Base-by-base conservation (phyloP, 177 flowering plant species). In the Vitis hybrid region DNA sequence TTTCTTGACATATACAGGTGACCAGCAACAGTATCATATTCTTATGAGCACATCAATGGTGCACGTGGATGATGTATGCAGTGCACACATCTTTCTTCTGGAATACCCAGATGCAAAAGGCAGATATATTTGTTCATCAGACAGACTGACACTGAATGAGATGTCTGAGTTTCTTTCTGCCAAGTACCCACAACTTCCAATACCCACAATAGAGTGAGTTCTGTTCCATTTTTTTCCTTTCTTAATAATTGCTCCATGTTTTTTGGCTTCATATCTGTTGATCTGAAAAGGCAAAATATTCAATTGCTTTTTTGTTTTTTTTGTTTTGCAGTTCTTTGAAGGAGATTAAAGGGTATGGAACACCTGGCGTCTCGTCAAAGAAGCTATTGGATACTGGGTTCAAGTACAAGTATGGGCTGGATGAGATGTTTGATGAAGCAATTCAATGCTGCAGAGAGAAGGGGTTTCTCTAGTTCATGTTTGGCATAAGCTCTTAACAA, bases 351-450 rank as follows among this genome's bases (percentile, higher is more conserved):
- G 77, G 76, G 8, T 26, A n/a, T 48, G 64, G 65, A n/a, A 30
- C 48, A 0, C 26, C 70, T n/a, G 67, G 72, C 2, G 15, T 80
- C 8, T 78, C 88, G 21, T 70, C 90, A 8, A 73, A 79, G 81
- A 87, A 87, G 72, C 82, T 87, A 0, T 13, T 77, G 70, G 82
- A 76, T 71, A 8, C 70, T 55, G 89, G 89, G 52, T 87, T 85
- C 81, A 67, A 75, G 59, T 85, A 63, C 62, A 80, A 78, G 70
- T 71, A 84, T 64, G 81, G 85, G 6, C 52, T 80, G 2, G 79
- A 85, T 26, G 88, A 85, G 3, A 86, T 85, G 81, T 78, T 66
- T 58, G 79, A 76, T 67, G 87, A 70, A 50, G 87, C 90, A 19
- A 78, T 88, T 52, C 60, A 78, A 21, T 70, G 83, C 61, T 84